Evolutionary conservation across 345 rosid genomes (phyloP), one percentile per base, ranked within the genome.

Genomic region (Carallia pectinifolia): DNA sequence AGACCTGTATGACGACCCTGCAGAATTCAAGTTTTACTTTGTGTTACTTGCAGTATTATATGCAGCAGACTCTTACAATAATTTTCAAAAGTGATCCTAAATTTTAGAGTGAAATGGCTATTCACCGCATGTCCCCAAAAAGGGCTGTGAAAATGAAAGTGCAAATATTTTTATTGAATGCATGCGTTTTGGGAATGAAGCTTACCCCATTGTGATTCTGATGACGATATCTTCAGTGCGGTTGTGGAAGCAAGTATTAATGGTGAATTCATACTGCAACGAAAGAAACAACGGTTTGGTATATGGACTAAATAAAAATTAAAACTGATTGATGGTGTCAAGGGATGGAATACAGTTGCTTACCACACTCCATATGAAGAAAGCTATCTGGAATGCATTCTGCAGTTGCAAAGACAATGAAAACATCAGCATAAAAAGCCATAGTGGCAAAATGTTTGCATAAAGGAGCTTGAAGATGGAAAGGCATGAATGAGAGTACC

Each of bases 351-450:
- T n/a, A 37, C 40, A 61, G 64, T 60, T 74, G 75, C 92, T 81
- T 61, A 95, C 99, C 64, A 77, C 65, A 64, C 89, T 82, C 97
- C 97, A 94, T 7, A 68, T 68, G 74, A 94, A 90, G 81, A 91
- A 91, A 69, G 98, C 97, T 9, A 91, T 76, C 70, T 91, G 95
- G 81, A 94, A 91, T 29, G 96, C 96, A 69, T 94, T 94, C 96
- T 93, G 90, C 78, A 76, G 66, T 38, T 1, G 34, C 29, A 56
- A 27, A 56, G 60, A 56, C 50, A 44, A 7, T 1, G 33, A 56
- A 56, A 56, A 27, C 34, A 23, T 27, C 16, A 27, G 1, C 17
- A 56, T 19, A 56, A 56, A 8, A 4, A 56, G 16, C 33, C 15
- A 2, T 9, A 9, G 10, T 27, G 5, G 8, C 16, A 27, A 2